Conservation (phyloP, 805 yeast genomes). For the Pichia scutulata region DNA sequence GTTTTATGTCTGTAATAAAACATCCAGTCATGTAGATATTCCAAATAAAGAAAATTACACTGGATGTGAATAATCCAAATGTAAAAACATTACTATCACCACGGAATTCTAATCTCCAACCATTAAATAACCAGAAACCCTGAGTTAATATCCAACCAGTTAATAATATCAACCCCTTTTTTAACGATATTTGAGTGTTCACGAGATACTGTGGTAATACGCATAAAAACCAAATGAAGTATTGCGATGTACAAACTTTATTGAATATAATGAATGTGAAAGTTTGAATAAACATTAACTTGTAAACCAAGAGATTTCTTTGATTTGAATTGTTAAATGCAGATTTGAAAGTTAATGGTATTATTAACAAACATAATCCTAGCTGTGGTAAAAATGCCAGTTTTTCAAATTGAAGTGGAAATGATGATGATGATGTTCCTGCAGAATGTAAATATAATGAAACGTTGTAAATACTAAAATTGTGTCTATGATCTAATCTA, state of each 20-base stretch:
- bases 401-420: conserved; percentile 22
- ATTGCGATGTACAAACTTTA: conserved; percentile 88
- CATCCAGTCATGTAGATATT: conserved; percentile 16
- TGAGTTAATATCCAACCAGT: conserved; percentile 64
- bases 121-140: conserved; percentile 70
- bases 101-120: conserved; percentile 71
- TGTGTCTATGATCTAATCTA: conserved; percentile 89
- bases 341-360: conserved; percentile 44
- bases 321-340: conserved; percentile 3
- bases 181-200: conserved; percentile 31
- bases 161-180: conserved; percentile 36
- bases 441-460: conserved; percentile 56
- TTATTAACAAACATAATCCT: conserved; percentile 38
- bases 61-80: conserved; percentile 20
- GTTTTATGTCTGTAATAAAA: conserved; percentile 16
- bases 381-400: conserved; percentile 84
- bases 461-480: conserved; percentile 82
- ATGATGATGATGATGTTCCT: conserved; percentile 19
- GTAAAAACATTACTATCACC: conserved; percentile 39
- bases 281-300: conserved; percentile 67
- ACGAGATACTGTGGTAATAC: conserved; percentile 69
- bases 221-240: conserved; percentile 90
- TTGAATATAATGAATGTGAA: conserved; percentile 70
- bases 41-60: conserved; percentile 22
- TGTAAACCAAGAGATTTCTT: conserved; percentile 14